phyloP scores from a whole-genome alignment of 192 early-diverging fungal species.

The Coemansia furcata region DNA sequence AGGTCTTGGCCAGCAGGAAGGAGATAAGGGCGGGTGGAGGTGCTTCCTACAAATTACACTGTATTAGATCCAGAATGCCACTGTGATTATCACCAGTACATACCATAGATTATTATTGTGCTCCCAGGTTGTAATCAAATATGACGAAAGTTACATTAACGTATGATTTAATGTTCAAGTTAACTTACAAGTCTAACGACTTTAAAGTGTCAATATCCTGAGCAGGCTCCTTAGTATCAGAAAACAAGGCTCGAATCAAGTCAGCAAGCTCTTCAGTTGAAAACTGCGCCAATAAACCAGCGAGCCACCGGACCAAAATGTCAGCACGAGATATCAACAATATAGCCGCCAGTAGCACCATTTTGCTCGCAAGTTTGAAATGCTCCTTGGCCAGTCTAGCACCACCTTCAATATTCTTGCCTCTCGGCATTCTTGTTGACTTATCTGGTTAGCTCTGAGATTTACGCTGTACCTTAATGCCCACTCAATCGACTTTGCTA shows the following conservation, averaged over 20 bases:
- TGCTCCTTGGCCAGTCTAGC: constrained; percentile 17
- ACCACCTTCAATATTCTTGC: not conserved
- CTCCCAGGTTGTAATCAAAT: not conserved
- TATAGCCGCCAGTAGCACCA: constrained; percentile 38
- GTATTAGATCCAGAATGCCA: not conserved
- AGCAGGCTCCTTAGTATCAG: constrained; percentile 35
- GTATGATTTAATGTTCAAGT: too few relatives aligned
- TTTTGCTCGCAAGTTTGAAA: constrained; percentile 13
- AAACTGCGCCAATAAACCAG: constrained; percentile 31
- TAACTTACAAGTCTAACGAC: not conserved
- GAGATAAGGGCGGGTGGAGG: not conserved
- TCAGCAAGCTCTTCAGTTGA: constrained; percentile 20
- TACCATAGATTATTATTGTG: not conserved
- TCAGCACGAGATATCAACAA: constrained; percentile 39
- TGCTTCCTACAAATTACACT: not conserved
- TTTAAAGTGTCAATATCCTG: constrained; percentile 33
- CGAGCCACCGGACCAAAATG: constrained; percentile 40
- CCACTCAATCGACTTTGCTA: too few relatives aligned
- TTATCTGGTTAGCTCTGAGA: too few relatives aligned
- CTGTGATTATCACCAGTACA: not conserved
- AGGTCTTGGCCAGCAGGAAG: not conserved
- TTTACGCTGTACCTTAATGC: too few relatives aligned
- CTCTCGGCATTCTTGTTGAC: not conserved
- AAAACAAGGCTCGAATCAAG: constrained; percentile 38
- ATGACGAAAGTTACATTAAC: not conserved